phyloP scores from a whole-genome alignment of 495 filamentous ascomycete species.

The Amphirosellinia nigrospora region DNA sequence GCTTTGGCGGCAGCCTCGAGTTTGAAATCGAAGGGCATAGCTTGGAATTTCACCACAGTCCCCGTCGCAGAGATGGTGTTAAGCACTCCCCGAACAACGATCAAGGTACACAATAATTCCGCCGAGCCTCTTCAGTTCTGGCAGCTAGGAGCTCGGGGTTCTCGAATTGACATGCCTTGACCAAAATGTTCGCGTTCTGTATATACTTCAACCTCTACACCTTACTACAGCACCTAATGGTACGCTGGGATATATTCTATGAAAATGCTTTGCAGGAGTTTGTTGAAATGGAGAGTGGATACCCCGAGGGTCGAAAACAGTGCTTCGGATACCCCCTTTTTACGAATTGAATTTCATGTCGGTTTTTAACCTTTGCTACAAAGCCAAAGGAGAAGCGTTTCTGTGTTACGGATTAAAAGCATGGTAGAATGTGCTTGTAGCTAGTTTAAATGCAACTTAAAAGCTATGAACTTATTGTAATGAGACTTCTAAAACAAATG shows the following conservation, averaged over 20 bases:
- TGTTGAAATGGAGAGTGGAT: conserved; percentile 1
- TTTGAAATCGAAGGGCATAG: conserved; percentile 19
- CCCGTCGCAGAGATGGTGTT: neutral
- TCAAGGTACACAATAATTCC: neutral
- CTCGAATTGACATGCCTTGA: neutral
- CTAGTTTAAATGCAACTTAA: neutral
- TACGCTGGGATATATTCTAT: neutral
- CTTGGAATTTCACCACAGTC: conserved; percentile 7
- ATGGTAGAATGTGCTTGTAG: neutral
- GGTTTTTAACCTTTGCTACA: neutral
- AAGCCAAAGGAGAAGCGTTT: neutral
- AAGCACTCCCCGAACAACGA: neutral
- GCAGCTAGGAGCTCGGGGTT: neutral
- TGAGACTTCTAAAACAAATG: neutral
- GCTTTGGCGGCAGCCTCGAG: conserved; percentile 24
- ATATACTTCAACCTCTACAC: conserved; percentile 13
- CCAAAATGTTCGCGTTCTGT: neutral
- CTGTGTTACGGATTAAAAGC: neutral
- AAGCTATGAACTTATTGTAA: neutral
- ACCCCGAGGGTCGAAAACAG: conserved; percentile 12
- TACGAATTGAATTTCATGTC: neutral
- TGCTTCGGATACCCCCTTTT: conserved; percentile 4
- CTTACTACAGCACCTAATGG: neutral
- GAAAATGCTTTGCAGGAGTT: conserved; percentile 17
- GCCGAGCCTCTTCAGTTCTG: neutral